A percentile compares a stretch with the other conserved stretches of the same genome.
phyloP scores from a whole-genome alignment of 768 basidiomycete genomes.

The Trametes punicea region DNA sequence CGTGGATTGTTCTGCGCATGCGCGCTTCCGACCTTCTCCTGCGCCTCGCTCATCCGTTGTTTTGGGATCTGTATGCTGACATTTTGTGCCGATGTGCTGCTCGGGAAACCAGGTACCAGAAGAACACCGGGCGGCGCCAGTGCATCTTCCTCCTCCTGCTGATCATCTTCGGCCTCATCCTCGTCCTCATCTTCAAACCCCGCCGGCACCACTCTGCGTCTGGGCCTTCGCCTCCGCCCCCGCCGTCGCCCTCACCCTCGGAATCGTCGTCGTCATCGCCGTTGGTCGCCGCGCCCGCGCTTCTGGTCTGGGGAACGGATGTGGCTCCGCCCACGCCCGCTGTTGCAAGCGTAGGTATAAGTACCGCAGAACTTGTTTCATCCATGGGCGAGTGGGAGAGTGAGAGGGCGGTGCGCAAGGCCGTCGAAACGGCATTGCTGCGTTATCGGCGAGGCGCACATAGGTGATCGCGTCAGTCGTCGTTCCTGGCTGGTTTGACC shows the following conservation, averaged over 20 bases:
- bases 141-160: slow-evolving; percentile 91
- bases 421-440: not conserved
- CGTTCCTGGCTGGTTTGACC: too few species aligned
- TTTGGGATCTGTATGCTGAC: not conserved
- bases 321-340: slow-evolving; percentile 19
- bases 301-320: too few species aligned
- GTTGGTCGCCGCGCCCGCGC: slow-evolving; percentile 41
- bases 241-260: not conserved
- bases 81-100: not conserved
- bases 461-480: too few species aligned
- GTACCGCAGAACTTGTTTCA: not conserved
- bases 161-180: slow-evolving; percentile 81
- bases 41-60: slow-evolving; percentile 1
- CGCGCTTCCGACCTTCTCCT: not conserved
- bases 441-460: not conserved
- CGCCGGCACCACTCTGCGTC: slow-evolving; percentile 45
- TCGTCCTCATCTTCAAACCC: slow-evolving; percentile 93
- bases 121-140: slow-evolving; percentile 86
- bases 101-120: slow-evolving; percentile 71
- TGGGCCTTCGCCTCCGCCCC: slow-evolving; percentile 12
- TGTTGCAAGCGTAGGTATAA: not conserved
- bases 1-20: not conserved
- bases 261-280: slow-evolving; percentile 56
- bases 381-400: not conserved
- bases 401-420: not conserved